These are phyloP conservation scores for Penicillium riverlandense DNA, from an alignment of 495 filamentous ascomycete genomes.

Conservation along the genomic window DNA sequence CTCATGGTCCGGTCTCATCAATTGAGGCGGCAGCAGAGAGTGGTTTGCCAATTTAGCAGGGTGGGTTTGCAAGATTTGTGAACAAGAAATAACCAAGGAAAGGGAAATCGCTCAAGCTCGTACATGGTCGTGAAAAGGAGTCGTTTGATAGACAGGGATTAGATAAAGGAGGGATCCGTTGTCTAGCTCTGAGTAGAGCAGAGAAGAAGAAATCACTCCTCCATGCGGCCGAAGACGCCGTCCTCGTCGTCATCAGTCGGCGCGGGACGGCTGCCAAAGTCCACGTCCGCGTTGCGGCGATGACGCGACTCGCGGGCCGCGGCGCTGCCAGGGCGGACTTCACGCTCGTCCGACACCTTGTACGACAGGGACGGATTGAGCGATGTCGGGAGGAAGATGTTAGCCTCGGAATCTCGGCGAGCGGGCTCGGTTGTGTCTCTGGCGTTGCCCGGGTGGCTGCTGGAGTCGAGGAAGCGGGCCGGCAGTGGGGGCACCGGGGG, in stretches of 20 bases:
- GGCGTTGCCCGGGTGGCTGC: constrained; percentile 21
- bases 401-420: constrained; percentile 27
- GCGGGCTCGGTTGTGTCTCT: constrained; percentile 32
- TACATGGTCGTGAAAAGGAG: constrained; percentile 31
- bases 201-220: constrained; percentile 52
- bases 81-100: constrained; percentile 21
- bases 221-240: constrained; percentile 92
- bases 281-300: constrained; percentile 64
- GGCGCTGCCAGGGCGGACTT: constrained; percentile 27
- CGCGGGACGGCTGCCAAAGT: constrained; percentile 57
- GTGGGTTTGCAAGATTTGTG: constrained; percentile 16
- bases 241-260: constrained; percentile 88
- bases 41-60: constrained; percentile 14
- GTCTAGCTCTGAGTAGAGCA: background rate
- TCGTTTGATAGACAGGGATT: constrained; percentile 5
- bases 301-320: constrained; percentile 41
- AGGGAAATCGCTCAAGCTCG: constrained; percentile 35
- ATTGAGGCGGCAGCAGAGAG: background rate
- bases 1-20: background rate
- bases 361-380: constrained; percentile 43
- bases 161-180: background rate
- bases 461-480: constrained; percentile 37
- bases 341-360: constrained; percentile 42
- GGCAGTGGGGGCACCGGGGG: constrained; percentile 85
- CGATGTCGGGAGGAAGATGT: constrained; percentile 31